These are phyloP conservation scores for Actinidia polygama DNA, from an alignment of 179 eudicot genomes.

Conservation along the genomic window DNA sequence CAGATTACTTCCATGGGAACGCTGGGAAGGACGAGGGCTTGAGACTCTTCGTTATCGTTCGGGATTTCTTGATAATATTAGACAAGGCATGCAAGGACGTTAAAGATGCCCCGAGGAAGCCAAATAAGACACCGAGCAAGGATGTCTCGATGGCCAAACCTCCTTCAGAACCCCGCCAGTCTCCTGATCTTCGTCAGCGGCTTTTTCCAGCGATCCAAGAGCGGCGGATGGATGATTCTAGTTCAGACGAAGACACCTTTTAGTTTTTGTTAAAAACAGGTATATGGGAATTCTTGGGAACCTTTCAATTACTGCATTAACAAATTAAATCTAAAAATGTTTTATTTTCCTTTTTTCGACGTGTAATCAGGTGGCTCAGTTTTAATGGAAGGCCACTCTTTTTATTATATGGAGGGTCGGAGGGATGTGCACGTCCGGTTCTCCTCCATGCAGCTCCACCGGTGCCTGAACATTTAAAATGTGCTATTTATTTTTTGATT, in stretches of 20 bases:
- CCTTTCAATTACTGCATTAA: not conserved
- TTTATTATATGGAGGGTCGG: not conserved
- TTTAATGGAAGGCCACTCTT: not conserved
- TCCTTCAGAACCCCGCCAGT: constrained; percentile 28
- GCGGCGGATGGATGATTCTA: constrained; percentile 52
- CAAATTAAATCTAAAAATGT: not conserved
- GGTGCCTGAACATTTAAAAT: not conserved
- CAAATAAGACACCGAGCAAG: constrained; percentile 33
- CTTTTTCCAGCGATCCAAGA: constrained; percentile 78
- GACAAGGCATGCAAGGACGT: constrained; percentile 78
- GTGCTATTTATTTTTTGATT: not conserved
- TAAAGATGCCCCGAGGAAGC: constrained; percentile 45
- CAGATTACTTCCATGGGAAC: constrained; percentile 80
- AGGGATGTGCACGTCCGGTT: not conserved
- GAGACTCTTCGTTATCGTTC: constrained; percentile 65
- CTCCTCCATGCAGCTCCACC: not conserved
- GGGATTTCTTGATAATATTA: constrained; percentile 69
- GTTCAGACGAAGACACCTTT: constrained; percentile 70
- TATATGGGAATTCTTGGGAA: constrained; percentile 9
- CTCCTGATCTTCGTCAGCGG: constrained; percentile 54
- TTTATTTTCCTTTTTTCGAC: not conserved
- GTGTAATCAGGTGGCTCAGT: constrained; percentile 16
- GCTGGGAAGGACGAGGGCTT: constrained; percentile 80
- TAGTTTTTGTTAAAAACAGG: not conserved
- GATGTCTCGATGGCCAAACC: constrained; percentile 30